Base-by-base conservation (phyloP, 129 eudicot genomes). In the Artemisia annua region DNA sequence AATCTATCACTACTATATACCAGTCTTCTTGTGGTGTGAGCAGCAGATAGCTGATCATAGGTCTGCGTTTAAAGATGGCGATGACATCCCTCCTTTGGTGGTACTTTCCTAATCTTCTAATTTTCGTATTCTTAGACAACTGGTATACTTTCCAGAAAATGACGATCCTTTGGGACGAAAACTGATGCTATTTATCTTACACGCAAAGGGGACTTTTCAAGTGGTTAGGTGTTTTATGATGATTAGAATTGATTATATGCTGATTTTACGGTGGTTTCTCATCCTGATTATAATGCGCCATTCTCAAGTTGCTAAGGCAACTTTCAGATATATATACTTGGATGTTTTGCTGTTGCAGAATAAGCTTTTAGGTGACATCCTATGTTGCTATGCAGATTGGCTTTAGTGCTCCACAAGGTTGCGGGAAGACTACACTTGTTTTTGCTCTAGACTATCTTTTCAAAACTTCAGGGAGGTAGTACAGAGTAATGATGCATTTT, bases 361-460 rank as follows among this genome's bases (percentile, higher is more conserved):
- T 15, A 63, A 48, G 30, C 22, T 73, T 39, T 26, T 53, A 51
- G 32, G 44, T 80, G 77, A 71, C 48, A 49, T 75, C 17, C 16
- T 66, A 19, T 65, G 10, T 73, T 59, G 58, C 64, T 62, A 49
- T 82, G 87, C 95, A 93, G 98, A 93, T 93, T 79, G 98, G 98
- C 48, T 93, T 93, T 74, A 93, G 98, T 77, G 98, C 98, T 19
- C 98, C 98, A 18, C 98, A 93, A 82, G 98, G 98, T 52, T 94
- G 98, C 80, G 98, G 98, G 55, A 94, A 94, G 71, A 94, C 98
- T 46, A 94, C 98, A 64, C 98, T 94, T 46, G 98, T 94, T 59
- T 94, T 84, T 57, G 97, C 97, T 64, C 83, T 94, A 28, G 88
- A 90, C 58, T 90, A 80, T 80, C 96, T 94, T 72, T 94, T 94